Percentiles rank a stretch among this genome's conserved stretches.
Conservation (phyloP, 1,139 yeast species). For the Pichia sp. region DNA sequence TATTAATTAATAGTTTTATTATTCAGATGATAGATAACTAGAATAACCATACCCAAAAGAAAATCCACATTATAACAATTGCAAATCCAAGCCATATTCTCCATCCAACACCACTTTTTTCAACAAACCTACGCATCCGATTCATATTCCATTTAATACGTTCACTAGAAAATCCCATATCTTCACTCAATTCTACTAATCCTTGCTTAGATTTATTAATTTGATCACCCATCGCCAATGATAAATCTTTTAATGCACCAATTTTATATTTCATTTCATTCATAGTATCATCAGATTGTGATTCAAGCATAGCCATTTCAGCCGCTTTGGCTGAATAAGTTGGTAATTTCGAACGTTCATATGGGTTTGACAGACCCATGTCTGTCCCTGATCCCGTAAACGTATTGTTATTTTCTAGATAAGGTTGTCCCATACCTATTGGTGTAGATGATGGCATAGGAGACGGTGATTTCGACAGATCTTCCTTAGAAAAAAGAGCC, state of each 20-base stretch:
- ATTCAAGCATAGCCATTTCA: constrained; percentile 64
- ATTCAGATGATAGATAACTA: constrained; percentile 21
- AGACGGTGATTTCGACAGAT: constrained; percentile 8
- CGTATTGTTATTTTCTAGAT: no score
- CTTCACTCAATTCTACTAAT: constrained; percentile 50
- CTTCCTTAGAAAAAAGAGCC: constrained; percentile 23
- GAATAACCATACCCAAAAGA: constrained; percentile 77
- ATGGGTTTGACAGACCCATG: constrained; percentile 4
- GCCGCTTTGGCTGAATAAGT: constrained; percentile 38
- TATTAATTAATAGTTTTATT: background rate
- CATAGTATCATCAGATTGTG: constrained; percentile 77
- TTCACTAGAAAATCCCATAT: constrained; percentile 35
- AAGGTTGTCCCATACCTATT: constrained; percentile 29
- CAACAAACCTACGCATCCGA: constrained; percentile 76
- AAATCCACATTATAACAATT: constrained; percentile 53
- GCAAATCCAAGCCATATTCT: constrained; percentile 72
- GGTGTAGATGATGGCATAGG: constrained; percentile 17
- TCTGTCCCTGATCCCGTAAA: background rate
- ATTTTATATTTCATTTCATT: constrained; percentile 67
- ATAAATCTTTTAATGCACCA: constrained; percentile 61
- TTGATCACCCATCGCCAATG: constrained; percentile 76
- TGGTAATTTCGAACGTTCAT: constrained; percentile 29
- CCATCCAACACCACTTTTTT: constrained; percentile 75
- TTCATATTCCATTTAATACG: constrained; percentile 59
- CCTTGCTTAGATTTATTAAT: constrained; percentile 67